Conservation (phyloP, 1,284 basidiomycete species). For the Takashimella koratensis region DNA sequence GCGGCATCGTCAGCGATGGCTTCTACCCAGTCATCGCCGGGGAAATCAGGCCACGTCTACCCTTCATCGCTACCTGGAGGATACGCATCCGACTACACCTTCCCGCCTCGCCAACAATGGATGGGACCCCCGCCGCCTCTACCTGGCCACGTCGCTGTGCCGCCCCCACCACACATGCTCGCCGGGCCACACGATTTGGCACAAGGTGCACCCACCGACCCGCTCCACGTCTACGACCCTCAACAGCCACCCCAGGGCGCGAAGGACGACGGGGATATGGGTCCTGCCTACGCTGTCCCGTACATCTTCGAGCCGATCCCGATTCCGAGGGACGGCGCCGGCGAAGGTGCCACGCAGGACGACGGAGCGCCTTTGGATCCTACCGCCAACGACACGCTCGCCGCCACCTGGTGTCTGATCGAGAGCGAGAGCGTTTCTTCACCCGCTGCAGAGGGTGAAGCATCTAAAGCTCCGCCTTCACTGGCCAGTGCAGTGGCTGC, state of each 20-base stretch:
- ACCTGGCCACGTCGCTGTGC: background rate
- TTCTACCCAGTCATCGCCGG: background rate
- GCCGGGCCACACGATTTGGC: background rate
- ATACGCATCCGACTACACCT: background rate
- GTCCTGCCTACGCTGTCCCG: constrained; percentile 10
- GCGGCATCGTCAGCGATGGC: background rate
- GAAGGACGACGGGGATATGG: constrained; percentile 3
- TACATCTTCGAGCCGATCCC: constrained; percentile 16
- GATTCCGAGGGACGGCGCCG: constrained; percentile 5
- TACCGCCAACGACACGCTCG: background rate
- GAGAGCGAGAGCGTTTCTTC: too few species aligned
- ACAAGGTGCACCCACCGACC: background rate
- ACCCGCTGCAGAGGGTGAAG: too few species aligned
- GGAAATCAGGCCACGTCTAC: background rate
- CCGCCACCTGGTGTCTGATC: background rate
- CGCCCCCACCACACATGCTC: background rate
- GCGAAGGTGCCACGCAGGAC: constrained; percentile 1
- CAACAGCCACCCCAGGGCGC: background rate
- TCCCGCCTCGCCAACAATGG: background rate
- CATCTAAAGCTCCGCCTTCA: too few species aligned
- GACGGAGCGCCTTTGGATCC: background rate
- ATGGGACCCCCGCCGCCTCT: background rate
- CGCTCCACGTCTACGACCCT: background rate
- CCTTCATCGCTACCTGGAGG: background rate
- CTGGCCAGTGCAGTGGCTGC: too few species aligned